A percentile compares a stretch with the other conserved stretches of the same genome.
Evolutionary conservation across 2,329 filamentous ascomycete species (phyloP).

Genomic region (Colletotrichum eremochloae): DNA sequence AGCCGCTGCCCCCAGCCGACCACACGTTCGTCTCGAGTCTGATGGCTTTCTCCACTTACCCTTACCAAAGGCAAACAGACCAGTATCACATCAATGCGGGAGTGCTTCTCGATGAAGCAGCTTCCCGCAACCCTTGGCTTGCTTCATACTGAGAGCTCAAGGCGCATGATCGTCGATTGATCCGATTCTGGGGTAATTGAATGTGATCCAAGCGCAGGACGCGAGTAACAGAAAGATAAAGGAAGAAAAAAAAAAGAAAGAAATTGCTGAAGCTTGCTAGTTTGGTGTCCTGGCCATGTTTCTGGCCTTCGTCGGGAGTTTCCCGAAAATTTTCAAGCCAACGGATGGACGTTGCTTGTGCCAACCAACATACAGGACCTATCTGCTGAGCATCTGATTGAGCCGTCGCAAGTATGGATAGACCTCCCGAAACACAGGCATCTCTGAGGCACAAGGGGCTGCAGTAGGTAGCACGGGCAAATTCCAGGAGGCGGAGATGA

Average conservation of each 20-base stretch:
- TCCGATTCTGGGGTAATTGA: neutral
- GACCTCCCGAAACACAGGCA: neutral
- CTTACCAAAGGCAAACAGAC: neutral
- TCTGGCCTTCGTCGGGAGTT: neutral
- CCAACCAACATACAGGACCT: neutral
- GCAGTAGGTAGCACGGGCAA: neutral
- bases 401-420: slow-evolving; percentile 4
- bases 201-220: neutral
- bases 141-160: neutral
- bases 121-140: slow-evolving; percentile 26
- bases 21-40: slow-evolving; percentile 11
- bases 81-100: slow-evolving; percentile 7
- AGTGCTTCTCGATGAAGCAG: slow-evolving; percentile 22
- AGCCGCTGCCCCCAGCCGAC: slow-evolving; percentile 22
- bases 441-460: neutral
- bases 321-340: neutral
- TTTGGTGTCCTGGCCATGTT: neutral
- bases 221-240: too few species aligned
- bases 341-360: neutral
- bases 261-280: neutral
- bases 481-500: neutral
- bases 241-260: neutral
- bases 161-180: neutral
- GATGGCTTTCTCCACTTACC: slow-evolving; percentile 21
- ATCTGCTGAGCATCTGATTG: slow-evolving; percentile 22